Conservation (phyloP, 2,329 filamentous ascomycete genomes). For the Ceratocystis harringtonii region DNA sequence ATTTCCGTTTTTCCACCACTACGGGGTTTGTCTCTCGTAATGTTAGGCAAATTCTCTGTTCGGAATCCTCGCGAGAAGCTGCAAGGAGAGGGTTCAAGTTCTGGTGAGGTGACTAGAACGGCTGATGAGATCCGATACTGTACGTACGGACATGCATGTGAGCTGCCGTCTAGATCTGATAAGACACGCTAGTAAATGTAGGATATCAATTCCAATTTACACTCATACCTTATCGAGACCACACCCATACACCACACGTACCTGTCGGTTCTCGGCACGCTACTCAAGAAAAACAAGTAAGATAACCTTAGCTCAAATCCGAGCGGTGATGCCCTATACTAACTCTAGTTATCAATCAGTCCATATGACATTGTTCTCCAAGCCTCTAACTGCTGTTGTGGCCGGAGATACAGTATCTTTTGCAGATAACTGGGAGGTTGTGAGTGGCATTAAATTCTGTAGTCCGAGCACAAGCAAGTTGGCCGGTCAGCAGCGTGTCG, state of each 20-base stretch:
- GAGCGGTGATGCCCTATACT: neutral
- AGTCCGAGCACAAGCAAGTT: no score
- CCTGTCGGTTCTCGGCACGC: slow-evolving; percentile 2
- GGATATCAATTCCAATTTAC: no score
- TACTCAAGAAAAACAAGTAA: neutral
- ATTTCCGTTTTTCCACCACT: no score
- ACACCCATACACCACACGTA: neutral
- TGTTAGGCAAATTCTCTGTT: neutral
- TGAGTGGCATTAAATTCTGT: no score
- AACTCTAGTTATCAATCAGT: neutral
- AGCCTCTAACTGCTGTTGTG: neutral
- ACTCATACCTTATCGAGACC: neutral
- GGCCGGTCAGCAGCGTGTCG: no score
- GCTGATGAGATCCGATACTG: no score
- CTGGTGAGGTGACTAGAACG: neutral
- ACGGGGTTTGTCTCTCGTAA: no score
- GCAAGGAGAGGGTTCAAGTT: neutral
- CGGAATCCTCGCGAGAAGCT: no score
- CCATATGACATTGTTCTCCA: neutral
- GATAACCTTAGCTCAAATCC: neutral
- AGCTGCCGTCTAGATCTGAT: neutral
- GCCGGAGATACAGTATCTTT: neutral
- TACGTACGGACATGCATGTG: neutral
- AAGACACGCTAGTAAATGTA: neutral
- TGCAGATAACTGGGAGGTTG: neutral